Percentiles rank a stretch among this genome's conserved stretches.
Conservation (phyloP, 116 monocot species). For the Iris pallida region DNA sequence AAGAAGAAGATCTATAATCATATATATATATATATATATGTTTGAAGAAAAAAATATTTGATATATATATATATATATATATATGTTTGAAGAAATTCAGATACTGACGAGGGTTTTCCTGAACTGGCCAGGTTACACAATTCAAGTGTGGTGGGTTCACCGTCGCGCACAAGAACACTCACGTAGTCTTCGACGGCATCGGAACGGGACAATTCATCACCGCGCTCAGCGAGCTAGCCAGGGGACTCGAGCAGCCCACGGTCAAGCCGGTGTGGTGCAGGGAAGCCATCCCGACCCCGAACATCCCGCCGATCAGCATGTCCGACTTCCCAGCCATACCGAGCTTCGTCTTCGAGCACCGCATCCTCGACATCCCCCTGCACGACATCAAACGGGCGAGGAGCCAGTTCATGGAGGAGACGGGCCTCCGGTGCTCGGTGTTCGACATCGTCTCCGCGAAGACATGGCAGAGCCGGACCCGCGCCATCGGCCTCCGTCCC, state of each 20-base stretch:
- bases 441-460: constrained; percentile 11
- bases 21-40: no score
- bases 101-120: no score
- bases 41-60: no score
- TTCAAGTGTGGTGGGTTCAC: constrained; percentile 16
- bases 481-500: neutral
- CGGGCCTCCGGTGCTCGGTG: constrained; percentile 7
- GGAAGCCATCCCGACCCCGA: constrained; percentile 12
- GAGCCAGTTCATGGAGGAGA: constrained; percentile 9
- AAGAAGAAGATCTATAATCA: no score
- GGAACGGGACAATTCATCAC: constrained; percentile 21
- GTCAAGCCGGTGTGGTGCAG: constrained; percentile 15
- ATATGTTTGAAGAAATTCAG: no score
- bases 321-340: neutral
- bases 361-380: constrained; percentile 10
- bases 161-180: constrained; percentile 15
- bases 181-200: constrained; percentile 16
- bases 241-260: constrained; percentile 11
- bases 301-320: neutral
- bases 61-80: no score
- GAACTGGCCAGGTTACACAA: constrained; percentile 11
- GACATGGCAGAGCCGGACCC: constrained; percentile 19
- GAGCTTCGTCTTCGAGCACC: constrained; percentile 3
- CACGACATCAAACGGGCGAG: neutral
- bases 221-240: constrained; percentile 13